Percentiles rank a stretch among this genome's conserved stretches.
Evolutionary conservation across 169 alveolate genomes (phyloP).

Genomic region (Theileria sp.): DNA sequence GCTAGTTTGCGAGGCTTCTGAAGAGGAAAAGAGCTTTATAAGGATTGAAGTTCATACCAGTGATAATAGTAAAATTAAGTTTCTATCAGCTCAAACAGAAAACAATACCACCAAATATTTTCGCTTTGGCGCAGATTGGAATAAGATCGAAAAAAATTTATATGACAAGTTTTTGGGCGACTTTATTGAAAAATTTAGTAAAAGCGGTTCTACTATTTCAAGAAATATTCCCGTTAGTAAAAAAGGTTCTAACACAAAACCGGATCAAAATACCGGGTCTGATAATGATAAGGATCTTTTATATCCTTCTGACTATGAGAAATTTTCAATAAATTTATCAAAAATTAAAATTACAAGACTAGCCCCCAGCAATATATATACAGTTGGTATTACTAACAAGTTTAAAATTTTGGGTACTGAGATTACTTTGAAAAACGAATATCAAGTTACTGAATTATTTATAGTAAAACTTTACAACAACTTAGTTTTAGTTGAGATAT

Average conservation of each 20-base stretch:
- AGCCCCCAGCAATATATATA: not conserved
- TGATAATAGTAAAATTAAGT: not conserved
- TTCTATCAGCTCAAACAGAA: not conserved
- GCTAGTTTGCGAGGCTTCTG: not conserved
- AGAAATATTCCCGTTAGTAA: not conserved
- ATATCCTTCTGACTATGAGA: not conserved
- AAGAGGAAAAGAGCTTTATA: not conserved
- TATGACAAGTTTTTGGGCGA: not conserved
- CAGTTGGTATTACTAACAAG: not conserved
- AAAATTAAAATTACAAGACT: not conserved
- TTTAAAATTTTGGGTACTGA: not conserved
- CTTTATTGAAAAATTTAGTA: too few relatives aligned
- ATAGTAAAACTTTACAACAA: not conserved
- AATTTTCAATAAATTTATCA: not conserved
- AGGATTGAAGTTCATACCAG: not conserved
- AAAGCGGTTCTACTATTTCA: not conserved
- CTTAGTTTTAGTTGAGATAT: not conserved
- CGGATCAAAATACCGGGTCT: not conserved
- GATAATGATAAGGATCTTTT: not conserved
- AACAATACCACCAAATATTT: not conserved
- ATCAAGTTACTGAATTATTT: not conserved
- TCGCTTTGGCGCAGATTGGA: not conserved
- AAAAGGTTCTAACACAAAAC: not conserved
- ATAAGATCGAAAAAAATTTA: too few relatives aligned
- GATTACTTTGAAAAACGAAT: not conserved